These are phyloP conservation scores for Posidonia oceanica DNA, from an alignment of 116 monocot genomes.

Conservation along the genomic window DNA sequence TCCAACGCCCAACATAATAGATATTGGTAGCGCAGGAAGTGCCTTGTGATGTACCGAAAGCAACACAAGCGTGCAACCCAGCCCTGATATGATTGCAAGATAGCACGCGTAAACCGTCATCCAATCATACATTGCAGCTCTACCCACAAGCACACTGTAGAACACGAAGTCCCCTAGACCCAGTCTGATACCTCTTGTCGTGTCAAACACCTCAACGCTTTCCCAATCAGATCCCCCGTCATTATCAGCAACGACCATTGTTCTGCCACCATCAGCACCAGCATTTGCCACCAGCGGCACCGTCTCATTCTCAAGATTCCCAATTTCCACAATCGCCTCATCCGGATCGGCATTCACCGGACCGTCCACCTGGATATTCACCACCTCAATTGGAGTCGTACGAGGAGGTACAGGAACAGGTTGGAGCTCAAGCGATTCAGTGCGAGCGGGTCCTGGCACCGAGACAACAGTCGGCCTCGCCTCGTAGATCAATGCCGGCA, in stretches of 20 bases:
- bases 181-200: slow-evolving; percentile 57
- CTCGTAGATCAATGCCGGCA: slow-evolving; percentile 86
- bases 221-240: neutral
- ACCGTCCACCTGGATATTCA: slow-evolving; percentile 13
- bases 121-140: slow-evolving; percentile 91
- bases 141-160: slow-evolving; percentile 85
- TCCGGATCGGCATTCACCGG: neutral
- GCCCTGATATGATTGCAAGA: slow-evolving; percentile 73
- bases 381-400: slow-evolving; percentile 10
- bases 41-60: slow-evolving; percentile 57
- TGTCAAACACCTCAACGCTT: slow-evolving; percentile 22
- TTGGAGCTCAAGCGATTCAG: slow-evolving; percentile 32
- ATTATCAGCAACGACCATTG: neutral
- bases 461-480: slow-evolving; percentile 41
- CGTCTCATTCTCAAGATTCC: slow-evolving; percentile 24
- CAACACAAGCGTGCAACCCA: slow-evolving; percentile 82
- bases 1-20: slow-evolving; percentile 57
- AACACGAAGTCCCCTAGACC: slow-evolving; percentile 94
- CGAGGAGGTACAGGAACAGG: slow-evolving; percentile 8
- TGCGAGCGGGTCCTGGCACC: neutral
- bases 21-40: slow-evolving; percentile 82
- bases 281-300: slow-evolving; percentile 20
- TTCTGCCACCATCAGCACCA: slow-evolving; percentile 1
- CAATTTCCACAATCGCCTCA: slow-evolving; percentile 17
- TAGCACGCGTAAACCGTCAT: slow-evolving; percentile 97